Conservation (phyloP, 2,329 filamentous ascomycete genomes). For the Phaeophleospora eucalypticola region DNA sequence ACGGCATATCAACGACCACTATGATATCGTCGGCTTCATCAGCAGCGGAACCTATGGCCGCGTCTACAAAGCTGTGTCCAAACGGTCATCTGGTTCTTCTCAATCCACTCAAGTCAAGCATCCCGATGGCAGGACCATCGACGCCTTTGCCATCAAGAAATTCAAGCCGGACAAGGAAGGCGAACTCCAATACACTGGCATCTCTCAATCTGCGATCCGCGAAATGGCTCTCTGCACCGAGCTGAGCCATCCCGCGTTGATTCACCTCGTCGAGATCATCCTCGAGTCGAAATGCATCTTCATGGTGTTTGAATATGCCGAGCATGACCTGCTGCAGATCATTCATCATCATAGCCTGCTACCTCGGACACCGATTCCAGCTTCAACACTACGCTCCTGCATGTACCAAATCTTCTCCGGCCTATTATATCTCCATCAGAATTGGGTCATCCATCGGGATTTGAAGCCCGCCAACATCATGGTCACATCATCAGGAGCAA, state of each 20-base stretch:
- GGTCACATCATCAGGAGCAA: slow-evolving; percentile 83
- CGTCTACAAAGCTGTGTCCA: slow-evolving; percentile 92
- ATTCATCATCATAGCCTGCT: slow-evolving; percentile 96
- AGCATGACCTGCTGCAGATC: slow-evolving; percentile 95
- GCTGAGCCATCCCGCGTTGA: slow-evolving; percentile 81
- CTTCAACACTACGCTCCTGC: slow-evolving; percentile 84
- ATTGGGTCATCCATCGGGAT: slow-evolving; percentile 96
- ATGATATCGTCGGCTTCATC: slow-evolving; percentile 97
- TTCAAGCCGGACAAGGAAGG: slow-evolving; percentile 99
- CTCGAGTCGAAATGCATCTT: slow-evolving; percentile 98
- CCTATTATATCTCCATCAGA: slow-evolving; percentile 87
- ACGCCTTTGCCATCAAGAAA: slow-evolving; percentile 98
- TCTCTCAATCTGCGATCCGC: slow-evolving; percentile 92
- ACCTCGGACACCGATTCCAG: slow-evolving; percentile 80
- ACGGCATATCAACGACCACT: slow-evolving; percentile 84
- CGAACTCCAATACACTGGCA: slow-evolving; percentile 93
- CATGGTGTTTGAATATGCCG: slow-evolving; percentile 98
- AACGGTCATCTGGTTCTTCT: slow-evolving; percentile 62
- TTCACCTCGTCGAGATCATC: slow-evolving; percentile 89
- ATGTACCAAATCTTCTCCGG: slow-evolving; percentile 95
- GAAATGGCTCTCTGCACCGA: slow-evolving; percentile 98
- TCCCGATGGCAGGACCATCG: slow-evolving; percentile 41
- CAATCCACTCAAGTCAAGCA: slow-evolving; percentile 24
- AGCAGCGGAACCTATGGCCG: slow-evolving; percentile 96
- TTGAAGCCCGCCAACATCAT: slow-evolving; percentile 98